phyloP scores from a whole-genome alignment of 2,329 filamentous ascomycete genomes.

The Scedosporium aurantiacum region DNA sequence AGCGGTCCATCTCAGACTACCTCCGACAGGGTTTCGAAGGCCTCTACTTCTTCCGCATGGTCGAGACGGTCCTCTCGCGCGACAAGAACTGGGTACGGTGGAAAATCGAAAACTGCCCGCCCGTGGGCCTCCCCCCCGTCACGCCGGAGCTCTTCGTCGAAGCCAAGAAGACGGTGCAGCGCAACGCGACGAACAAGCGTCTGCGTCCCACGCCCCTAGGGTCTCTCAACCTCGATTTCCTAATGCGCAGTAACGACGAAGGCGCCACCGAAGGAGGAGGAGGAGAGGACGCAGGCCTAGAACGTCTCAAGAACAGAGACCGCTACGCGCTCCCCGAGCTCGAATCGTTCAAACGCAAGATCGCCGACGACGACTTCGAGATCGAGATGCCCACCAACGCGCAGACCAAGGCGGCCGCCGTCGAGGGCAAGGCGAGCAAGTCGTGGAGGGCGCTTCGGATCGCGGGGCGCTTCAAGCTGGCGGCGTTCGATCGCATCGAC shows the following conservation, averaged over 20 bases:
- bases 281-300: conserved; percentile 45
- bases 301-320: conserved; percentile 53
- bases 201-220: conserved; percentile 59
- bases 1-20: conserved; percentile 69
- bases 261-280: conserved; percentile 41
- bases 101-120: conserved; percentile 90
- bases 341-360: conserved; percentile 59
- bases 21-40: conserved; percentile 72
- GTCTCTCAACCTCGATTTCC: conserved; percentile 65
- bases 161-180: conserved; percentile 55
- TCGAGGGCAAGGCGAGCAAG: conserved; percentile 73
- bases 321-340: conserved; percentile 61
- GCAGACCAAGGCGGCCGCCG: conserved; percentile 40
- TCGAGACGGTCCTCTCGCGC: conserved; percentile 86
- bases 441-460: conserved; percentile 82
- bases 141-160: conserved; percentile 56
- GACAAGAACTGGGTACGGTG: conserved; percentile 99
- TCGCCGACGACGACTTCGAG: conserved; percentile 73
- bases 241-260: conserved; percentile 24
- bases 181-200: conserved; percentile 59
- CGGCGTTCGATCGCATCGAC: conserved; percentile 78
- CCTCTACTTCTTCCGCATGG: conserved; percentile 90
- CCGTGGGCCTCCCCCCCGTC: conserved; percentile 68
- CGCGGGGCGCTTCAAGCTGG: conserved; percentile 61
- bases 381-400: conserved; percentile 66